These are phyloP conservation scores for Lentithecium fluviatile DNA, from an alignment of 495 filamentous ascomycete genomes.

Conservation along the genomic window DNA sequence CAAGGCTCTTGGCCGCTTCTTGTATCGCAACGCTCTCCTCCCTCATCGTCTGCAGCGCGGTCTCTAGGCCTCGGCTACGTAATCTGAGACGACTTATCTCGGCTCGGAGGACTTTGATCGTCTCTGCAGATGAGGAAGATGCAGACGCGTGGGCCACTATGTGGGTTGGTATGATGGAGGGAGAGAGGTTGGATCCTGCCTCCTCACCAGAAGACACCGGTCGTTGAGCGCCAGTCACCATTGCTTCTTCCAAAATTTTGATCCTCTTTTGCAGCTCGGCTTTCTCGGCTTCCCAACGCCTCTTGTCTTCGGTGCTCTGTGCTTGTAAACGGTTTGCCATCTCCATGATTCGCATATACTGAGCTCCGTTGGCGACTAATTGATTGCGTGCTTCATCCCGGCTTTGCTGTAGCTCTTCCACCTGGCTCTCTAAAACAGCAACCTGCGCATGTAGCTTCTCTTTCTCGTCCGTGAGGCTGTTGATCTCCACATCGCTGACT, in stretches of 20 bases:
- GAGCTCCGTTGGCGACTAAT: constrained; percentile 43
- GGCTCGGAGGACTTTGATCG: constrained; percentile 29
- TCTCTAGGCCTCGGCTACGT: constrained; percentile 24
- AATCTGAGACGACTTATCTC: constrained; percentile 29
- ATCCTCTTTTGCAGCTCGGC: constrained; percentile 41
- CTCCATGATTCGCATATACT: constrained; percentile 51
- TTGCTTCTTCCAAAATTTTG: constrained; percentile 33
- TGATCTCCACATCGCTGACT: constrained; percentile 51
- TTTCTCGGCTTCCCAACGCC: constrained; percentile 45
- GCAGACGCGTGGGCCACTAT: not conserved
- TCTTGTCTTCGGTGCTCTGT: constrained; percentile 43
- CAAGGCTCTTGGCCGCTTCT: constrained; percentile 17
- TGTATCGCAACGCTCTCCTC: constrained; percentile 34
- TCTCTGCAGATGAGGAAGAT: constrained; percentile 24
- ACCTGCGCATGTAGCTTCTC: constrained; percentile 45
- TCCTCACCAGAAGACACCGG: not conserved
- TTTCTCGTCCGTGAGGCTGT: constrained; percentile 48
- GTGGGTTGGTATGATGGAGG: constrained; percentile 5
- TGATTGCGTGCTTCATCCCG: constrained; percentile 45
- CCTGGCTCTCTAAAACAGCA: constrained; percentile 43
- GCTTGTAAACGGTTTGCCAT: constrained; percentile 47
- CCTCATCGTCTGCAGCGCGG: constrained; percentile 30
- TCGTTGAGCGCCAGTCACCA: constrained; percentile 27
- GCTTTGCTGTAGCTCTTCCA: constrained; percentile 45
- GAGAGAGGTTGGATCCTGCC: not conserved